phyloP scores from a whole-genome alignment of 2,329 filamentous ascomycete genomes.

The Aspergillus caelatus region DNA sequence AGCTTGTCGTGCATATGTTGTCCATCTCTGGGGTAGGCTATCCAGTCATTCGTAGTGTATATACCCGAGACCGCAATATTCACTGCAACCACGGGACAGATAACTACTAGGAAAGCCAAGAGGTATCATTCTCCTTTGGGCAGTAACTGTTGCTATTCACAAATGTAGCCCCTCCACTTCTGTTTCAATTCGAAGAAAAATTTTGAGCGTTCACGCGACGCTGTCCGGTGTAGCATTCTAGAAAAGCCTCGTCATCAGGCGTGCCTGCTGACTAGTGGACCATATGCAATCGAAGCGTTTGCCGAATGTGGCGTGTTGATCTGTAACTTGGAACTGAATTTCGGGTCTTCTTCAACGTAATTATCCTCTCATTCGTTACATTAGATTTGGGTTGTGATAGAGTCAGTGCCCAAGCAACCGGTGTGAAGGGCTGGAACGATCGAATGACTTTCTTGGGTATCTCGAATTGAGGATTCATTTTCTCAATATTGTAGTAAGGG shows the following conservation, averaged over 20 bases:
- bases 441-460: too few relatives aligned
- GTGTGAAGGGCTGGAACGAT: too few relatives aligned
- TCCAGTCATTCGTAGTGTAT: background rate
- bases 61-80: background rate
- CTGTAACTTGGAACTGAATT: background rate
- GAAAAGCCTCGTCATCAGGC: background rate
- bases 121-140: background rate
- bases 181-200: background rate
- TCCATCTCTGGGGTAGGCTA: background rate
- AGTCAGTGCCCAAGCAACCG: background rate
- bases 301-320: background rate
- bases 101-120: background rate
- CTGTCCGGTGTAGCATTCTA: background rate
- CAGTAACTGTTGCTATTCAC: background rate
- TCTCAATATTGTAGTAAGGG: background rate
- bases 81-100: background rate
- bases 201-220: background rate
- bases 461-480: background rate
- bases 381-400: background rate
- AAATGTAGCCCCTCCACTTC: background rate
- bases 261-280: background rate
- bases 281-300: background rate
- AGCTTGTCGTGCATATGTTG: background rate
- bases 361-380: background rate
- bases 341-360: background rate